phyloP scores from a whole-genome alignment of 1,284 basidiomycete species.

The Phenoliferia sp. region DNA sequence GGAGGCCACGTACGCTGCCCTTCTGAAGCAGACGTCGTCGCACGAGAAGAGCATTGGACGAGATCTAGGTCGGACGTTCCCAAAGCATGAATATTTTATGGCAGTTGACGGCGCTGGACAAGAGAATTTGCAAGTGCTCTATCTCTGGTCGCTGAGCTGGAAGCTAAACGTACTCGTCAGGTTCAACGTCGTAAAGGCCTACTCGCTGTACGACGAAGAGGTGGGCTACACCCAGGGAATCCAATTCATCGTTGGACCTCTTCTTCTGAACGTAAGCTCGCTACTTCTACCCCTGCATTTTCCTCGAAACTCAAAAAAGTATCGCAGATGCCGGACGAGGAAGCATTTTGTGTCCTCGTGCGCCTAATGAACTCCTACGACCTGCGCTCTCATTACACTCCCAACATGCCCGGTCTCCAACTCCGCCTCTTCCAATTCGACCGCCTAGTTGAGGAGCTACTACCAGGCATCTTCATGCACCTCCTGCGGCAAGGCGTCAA shows the following conservation, averaged over 20 bases:
- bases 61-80: slow-evolving; percentile 92
- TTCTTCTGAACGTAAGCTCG: slow-evolving; percentile 77
- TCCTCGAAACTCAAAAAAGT: too few species aligned
- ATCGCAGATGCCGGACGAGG: slow-evolving; percentile 93
- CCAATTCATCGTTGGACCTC: slow-evolving; percentile 89
- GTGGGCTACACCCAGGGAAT: slow-evolving; percentile 97
- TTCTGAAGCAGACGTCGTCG: slow-evolving; percentile 74
- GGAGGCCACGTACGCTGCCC: slow-evolving; percentile 74
- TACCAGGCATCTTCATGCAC: slow-evolving; percentile 86
- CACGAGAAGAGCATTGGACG: slow-evolving; percentile 93
- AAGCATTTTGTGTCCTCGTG: slow-evolving; percentile 94
- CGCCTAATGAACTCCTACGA: slow-evolving; percentile 97
- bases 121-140: slow-evolving; percentile 62
- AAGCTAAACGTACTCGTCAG: not conserved
- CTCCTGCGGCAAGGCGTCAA: slow-evolving; percentile 89
- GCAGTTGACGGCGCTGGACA: slow-evolving; percentile 88
- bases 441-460: slow-evolving; percentile 81
- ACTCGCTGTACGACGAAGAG: slow-evolving; percentile 89
- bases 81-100: slow-evolving; percentile 88
- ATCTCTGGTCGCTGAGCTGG: not conserved
- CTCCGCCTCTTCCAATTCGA: slow-evolving; percentile 87
- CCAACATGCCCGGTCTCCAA: slow-evolving; percentile 96
- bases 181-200: slow-evolving; percentile 96
- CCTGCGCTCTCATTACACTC: slow-evolving; percentile 88
- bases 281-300: not conserved